Evolutionary conservation across 495 filamentous ascomycete genomes (phyloP).

Genomic region (Entonaema liquescens): DNA sequence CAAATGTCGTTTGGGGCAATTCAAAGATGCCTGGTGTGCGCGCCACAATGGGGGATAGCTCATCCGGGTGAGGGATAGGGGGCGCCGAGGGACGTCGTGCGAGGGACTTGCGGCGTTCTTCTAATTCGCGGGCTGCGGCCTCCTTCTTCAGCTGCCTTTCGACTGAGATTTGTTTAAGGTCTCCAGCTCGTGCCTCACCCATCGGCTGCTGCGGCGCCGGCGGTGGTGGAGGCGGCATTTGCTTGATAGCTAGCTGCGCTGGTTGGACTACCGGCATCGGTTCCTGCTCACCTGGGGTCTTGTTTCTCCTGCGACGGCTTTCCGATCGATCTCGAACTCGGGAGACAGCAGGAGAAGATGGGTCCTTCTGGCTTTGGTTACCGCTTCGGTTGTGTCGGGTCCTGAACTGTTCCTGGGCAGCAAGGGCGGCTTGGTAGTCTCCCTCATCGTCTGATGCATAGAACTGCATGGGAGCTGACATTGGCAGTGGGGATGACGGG

Average conservation of each 20-base stretch:
- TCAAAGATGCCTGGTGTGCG: conserved; percentile 53
- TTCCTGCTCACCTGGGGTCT: conserved; percentile 42
- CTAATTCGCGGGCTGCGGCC: conserved; percentile 82
- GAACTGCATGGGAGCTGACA: conserved; percentile 58
- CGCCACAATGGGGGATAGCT: conserved; percentile 54
- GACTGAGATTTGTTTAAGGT: conserved; percentile 57
- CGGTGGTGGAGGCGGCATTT: conserved; percentile 37
- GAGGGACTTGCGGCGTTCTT: conserved; percentile 84
- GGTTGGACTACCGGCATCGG: conserved; percentile 24
- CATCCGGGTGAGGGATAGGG: conserved; percentile 79
- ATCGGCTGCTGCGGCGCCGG: conserved; percentile 45
- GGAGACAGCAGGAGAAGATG: conserved; percentile 50
- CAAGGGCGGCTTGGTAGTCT: conserved; percentile 67
- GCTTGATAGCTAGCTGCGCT: not conserved
- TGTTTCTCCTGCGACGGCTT: conserved; percentile 55
- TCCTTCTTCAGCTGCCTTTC: conserved; percentile 72
- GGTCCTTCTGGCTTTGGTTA: conserved; percentile 56
- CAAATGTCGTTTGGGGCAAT: conserved; percentile 53
- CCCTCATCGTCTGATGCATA: conserved; percentile 64
- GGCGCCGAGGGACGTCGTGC: conserved; percentile 81
- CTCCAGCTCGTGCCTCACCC: conserved; percentile 45
- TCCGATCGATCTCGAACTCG: conserved; percentile 61
- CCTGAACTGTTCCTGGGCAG: conserved; percentile 69
- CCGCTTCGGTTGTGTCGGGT: conserved; percentile 65
- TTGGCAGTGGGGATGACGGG: conserved; percentile 82